Base-by-base conservation (phyloP, 805 yeast genomes). In the Candida yuanshanica region DNA sequence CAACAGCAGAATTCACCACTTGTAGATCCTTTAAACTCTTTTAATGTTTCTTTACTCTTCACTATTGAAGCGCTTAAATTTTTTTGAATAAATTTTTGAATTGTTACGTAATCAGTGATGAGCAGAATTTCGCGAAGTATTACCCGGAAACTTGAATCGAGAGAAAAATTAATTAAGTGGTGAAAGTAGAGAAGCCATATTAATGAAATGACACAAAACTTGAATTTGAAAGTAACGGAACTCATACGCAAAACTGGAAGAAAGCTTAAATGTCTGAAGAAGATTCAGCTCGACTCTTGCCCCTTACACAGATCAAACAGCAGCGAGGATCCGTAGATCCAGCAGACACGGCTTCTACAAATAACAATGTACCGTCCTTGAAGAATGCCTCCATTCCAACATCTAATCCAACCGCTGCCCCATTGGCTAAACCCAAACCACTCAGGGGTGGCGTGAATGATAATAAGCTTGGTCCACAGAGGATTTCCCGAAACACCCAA, bases 401-500 rank as follows among this genome's bases (percentile, higher is more conserved):
- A 6, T 27, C 31, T 5, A 27, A 27, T 27, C 31, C 31, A 4
- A 8, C 31, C 9, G 16, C 31, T 4, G 5, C 17, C 9, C 8
- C 31, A 2, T 8, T 27, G 17, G 16, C n/a, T 14, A 27, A 14
- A 11, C 5, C 31, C 31, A 27, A 27, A 5, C 10, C 18, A 4
- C 11, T 16, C 8, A 27, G 18, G 16, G 16, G 11, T 8, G 12
- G 20, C 3, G 45, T 41, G 1, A 12, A 53, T 13, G 60, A 55
- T 24, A 51, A 38, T 25, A 77, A 76, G 44, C 71, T 81, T 38
- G 87, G 83, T 1, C 79, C 88, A 5, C 91, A 84, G 54, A 69
- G 95, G 60, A 75, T 83, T 1, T 79, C 88, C 25, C 71, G 89
- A 53, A 81, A 87, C 0, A 74, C 84, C 0, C 90, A 83, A 55